Base-by-base conservation (phyloP, 495 filamentous ascomycete species). In the Daldinia vernicosa region DNA sequence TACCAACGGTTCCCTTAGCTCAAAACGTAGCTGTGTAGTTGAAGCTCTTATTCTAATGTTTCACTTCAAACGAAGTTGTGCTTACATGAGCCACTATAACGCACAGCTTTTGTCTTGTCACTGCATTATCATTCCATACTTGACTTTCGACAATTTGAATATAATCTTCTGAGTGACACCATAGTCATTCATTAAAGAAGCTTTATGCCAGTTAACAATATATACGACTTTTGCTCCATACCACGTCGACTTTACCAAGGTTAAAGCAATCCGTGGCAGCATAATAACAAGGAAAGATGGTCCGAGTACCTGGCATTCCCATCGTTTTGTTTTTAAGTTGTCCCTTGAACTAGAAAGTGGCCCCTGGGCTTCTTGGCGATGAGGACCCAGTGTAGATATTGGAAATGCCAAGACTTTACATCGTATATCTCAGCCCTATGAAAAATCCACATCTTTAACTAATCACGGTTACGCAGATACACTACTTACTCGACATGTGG, bases 381-480 rank as follows among this genome's bases (percentile, higher is more conserved):
- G 50, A 53, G 26, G 50, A 47, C 24, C 43, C 43, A 47, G 8
- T 47, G 17, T 24, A 47, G 26, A 53, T 53, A 53, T 53, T 30
- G 7, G 35, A 37, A 50, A 55, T 61, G 70, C 70, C 61, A 69
- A 69, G 66, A 11, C 33, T 55, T 62, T 19, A 6, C 35, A 24
- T 65, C 55, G 43, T 30, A 53, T 53, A 53, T 53, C 26, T 69
- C 70, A 73, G 70, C 70, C 70, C 62, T 73, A 73, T 33, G 50
- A 53, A 62, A 53, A 66, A 63, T 54, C 57, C 24, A 55, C 55
- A 58, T 59, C 50, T 30, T 66, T 63, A 50, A 66, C 70, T 60
- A 69, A 73, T 52, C 51, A 62, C 24, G 24, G 63, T 51, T 27
- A 39, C 39, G 15, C 69, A 68, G 69, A 56, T 32, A 60, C 27